Conservation (phyloP, 352 stramenopile genomes). For the Phytophthora capsici region DNA sequence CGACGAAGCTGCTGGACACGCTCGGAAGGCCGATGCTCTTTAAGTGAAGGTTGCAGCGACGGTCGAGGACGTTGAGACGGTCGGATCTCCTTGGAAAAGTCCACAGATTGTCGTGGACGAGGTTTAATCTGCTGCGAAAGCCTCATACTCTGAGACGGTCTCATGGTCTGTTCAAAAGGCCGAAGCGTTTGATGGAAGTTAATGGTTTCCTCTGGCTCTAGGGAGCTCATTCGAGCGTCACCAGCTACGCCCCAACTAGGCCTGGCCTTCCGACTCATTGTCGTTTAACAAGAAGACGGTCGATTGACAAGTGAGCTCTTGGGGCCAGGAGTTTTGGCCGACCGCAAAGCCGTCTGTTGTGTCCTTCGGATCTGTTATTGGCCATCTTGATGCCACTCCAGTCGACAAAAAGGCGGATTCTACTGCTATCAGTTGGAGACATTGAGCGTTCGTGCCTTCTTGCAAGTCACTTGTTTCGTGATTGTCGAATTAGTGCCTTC, state of each 20-base stretch:
- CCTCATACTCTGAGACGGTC: slow-evolving; percentile 14
- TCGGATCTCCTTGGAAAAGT: slow-evolving; percentile 11
- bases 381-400: slow-evolving; percentile 31
- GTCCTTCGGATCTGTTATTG: slow-evolving; percentile 17
- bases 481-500: slow-evolving; percentile 17
- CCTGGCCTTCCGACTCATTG: slow-evolving; percentile 16
- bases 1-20: background rate
- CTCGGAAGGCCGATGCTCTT: slow-evolving; percentile 1
- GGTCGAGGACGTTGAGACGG: slow-evolving; percentile 1
- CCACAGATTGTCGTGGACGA: slow-evolving; percentile 3
- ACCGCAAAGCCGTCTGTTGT: slow-evolving; percentile 19
- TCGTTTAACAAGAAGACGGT: background rate
- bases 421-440: slow-evolving; percentile 17
- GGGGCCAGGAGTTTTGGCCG: slow-evolving; percentile 8
- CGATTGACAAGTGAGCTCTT: slow-evolving; percentile 19
- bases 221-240: slow-evolving; percentile 14
- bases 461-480: slow-evolving; percentile 5
- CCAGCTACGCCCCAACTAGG: slow-evolving; percentile 21
- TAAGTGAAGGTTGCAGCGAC: slow-evolving; percentile 1
- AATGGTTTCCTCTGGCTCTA: slow-evolving; percentile 2
- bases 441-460: slow-evolving; percentile 18
- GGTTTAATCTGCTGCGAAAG: slow-evolving; percentile 10
- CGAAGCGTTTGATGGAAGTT: slow-evolving; percentile 22
- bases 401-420: slow-evolving; percentile 19
- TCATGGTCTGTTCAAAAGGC: slow-evolving; percentile 29